Base-by-base conservation (phyloP, 1,284 basidiomycete genomes). In the Apiotrichum laibachii region DNA sequence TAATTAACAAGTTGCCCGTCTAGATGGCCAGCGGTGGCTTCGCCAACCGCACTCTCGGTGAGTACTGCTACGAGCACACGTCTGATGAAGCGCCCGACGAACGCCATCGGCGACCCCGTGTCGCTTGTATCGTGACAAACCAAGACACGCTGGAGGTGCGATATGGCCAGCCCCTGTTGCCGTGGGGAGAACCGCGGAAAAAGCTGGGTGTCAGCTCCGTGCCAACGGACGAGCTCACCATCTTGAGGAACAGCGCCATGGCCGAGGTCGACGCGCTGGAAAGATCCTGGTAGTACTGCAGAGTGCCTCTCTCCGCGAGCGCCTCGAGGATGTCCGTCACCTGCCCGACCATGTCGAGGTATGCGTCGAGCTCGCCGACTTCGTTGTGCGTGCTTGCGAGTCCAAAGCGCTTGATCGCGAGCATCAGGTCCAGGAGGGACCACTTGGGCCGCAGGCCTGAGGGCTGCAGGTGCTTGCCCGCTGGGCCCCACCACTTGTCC, bases 91-190 rank as follows among this genome's bases (percentile, higher is more conserved):
- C 68, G 61, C 0, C 62, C 67, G 15, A 67, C 68, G 37, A 65
- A 67, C 9, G 68, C 67, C 7, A 62, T 59, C 2, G 68, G 64
- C 4, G 58, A 56, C 16, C 64, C 57, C 12, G 48, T 44, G 46
- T 66, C 64, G 13, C 34, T 59, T 15, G 50, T 42, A 9, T 51
- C 53, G 54, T 70, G 60, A 13, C 56, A 50, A 4, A 39, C 39
- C 2, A 70, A 39, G 2, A 68, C 55, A 22, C 67, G 66, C 47
- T 63, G 59, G 35, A 70, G 62, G 11, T 67, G 57, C 7, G 56
- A 56, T 33, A 67, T 56, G n/a, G 67, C 65, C 4, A 67, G 53
- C 5, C 56, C 60, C 51, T 68, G 67, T 37, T 68, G 68, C 1
- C 35, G 16, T 12, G 21, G 45, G 2, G 53, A n/a, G 22, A 55